phyloP scores from a whole-genome alignment of 345 rosid species.

The Moringa oleifera region DNA sequence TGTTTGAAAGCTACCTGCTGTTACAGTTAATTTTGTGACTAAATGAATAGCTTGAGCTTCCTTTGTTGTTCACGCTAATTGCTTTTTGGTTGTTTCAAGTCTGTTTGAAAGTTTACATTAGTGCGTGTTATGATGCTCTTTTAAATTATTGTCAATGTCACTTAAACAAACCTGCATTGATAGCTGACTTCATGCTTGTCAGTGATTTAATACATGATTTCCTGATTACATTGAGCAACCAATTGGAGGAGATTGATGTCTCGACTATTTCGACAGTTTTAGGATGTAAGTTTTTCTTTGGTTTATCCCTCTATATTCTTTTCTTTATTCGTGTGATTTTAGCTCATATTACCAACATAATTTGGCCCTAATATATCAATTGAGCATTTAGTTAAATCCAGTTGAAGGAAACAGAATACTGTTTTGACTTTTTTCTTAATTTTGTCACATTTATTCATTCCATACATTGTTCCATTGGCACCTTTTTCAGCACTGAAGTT shows the following conservation, averaged over 20 bases:
- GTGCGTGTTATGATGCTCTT: not conserved
- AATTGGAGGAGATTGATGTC: slow-evolving; percentile 68
- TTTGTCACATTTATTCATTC: no score
- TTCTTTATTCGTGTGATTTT: not conserved
- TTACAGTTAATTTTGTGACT: not conserved
- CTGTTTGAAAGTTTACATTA: not conserved
- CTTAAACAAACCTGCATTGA: not conserved
- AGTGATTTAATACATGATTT: slow-evolving; percentile 92
- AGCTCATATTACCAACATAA: not conserved
- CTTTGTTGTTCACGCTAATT: slow-evolving; percentile 7
- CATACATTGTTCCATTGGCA: no score
- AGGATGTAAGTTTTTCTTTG: slow-evolving; percentile 49
- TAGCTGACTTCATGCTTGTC: slow-evolving; percentile 20
- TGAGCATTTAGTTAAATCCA: no score
- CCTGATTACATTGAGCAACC: slow-evolving; percentile 62
- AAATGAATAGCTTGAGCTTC: not conserved
- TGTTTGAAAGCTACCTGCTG: not conserved
- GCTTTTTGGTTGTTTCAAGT: not conserved
- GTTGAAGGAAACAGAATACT: no score
- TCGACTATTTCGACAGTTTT: slow-evolving; percentile 73
- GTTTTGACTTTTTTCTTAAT: no score
- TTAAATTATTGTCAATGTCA: not conserved
- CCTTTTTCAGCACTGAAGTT: not conserved
- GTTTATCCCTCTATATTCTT: not conserved
- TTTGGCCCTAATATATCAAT: no score